phyloP scores from a whole-genome alignment of 768 basidiomycete genomes.

The Pisolithus sp. region DNA sequence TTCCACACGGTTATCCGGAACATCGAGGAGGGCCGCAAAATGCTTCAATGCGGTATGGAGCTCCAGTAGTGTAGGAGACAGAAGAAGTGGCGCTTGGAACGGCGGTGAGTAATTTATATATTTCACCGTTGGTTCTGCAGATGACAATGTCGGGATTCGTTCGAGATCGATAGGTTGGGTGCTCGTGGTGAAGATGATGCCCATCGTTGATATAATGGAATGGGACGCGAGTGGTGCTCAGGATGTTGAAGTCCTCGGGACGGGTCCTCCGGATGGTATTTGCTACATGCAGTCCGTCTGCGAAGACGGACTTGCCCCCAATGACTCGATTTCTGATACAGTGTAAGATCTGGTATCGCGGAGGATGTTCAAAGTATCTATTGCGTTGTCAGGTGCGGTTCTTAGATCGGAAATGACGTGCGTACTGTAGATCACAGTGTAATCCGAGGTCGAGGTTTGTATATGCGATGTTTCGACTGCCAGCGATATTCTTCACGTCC shows the following conservation, averaged over 20 bases:
- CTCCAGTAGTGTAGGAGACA: conserved; percentile 39
- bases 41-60: conserved; percentile 58
- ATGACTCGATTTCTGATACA: conserved; percentile 78
- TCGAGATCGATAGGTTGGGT: conserved; percentile 72
- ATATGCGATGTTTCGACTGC: conserved; percentile 90
- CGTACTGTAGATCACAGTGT: conserved; percentile 90
- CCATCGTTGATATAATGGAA: conserved; percentile 92
- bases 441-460: conserved; percentile 83
- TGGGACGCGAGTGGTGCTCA: conserved; percentile 61
- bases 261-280: conserved; percentile 38
- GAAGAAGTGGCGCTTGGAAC: conserved; percentile 78
- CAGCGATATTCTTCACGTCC: conserved; percentile 73
- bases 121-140: conserved; percentile 32
- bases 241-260: conserved; percentile 48
- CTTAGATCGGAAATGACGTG: conserved; percentile 7
- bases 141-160: conserved; percentile 7
- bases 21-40: conserved; percentile 57
- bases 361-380: conserved; percentile 89
- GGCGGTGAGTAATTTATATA: conserved; percentile 92
- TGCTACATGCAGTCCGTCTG: conserved; percentile 71
- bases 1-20: conserved; percentile 43
- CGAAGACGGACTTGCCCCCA: conserved; percentile 84
- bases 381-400: conserved; percentile 2
- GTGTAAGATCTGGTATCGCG: conserved; percentile 88
- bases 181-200: conserved; percentile 68